Base-by-base conservation (phyloP, 148 eudicot species). In the Cornus controversa region DNA sequence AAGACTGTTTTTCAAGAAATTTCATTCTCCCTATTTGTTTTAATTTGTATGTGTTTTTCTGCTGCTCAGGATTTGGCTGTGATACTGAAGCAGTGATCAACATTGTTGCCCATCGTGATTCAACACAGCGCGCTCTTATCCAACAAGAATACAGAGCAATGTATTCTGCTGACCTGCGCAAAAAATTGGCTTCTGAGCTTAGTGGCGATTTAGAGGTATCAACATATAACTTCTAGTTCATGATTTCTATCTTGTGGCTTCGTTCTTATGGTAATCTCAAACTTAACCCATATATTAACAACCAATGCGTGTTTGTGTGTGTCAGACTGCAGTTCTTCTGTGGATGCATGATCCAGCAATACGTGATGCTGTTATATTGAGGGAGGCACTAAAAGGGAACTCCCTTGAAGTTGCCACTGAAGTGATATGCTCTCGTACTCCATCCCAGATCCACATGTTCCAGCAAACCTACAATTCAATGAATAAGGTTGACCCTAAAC, bases 311-410 rank as follows among this genome's bases (percentile, higher is more conserved):
- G 45, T 40, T 7, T 26, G 63, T 40, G 45, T 26, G 63, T 22
- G 24, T 34, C 2, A 93, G 97, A 76, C 63, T 82, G 94, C 92
- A 13, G 82, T 91, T n/a, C 66, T 87, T 54, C 90, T 89, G 13
- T 93, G 96, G 98, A 83, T 91, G 89, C 82, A 84, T 62, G 93
- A 92, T 81, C 94, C 93, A n/a, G 93, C 92, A 54, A 31, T 78
- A 11, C 87, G 94, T 27, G 98, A 94, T 90, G 98, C 97, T 70
- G 80, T 84, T 25, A 45, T 86, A n/a, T 71, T 92, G 73, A 89
- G 86, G 76, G 77, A 86, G 68, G 90, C 97, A 47, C 79, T 92
- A 57, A 69, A 72, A 42, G 85, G 79, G 62, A 79, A 82, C 58
- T 20, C 89, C 85, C 82, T 89, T 20, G 85, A 67, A 82, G 84